Evolutionary conservation across 768 basidiomycete species (phyloP), one percentile per base, ranked within the genome.

Genomic region (Hericium coralloides): DNA sequence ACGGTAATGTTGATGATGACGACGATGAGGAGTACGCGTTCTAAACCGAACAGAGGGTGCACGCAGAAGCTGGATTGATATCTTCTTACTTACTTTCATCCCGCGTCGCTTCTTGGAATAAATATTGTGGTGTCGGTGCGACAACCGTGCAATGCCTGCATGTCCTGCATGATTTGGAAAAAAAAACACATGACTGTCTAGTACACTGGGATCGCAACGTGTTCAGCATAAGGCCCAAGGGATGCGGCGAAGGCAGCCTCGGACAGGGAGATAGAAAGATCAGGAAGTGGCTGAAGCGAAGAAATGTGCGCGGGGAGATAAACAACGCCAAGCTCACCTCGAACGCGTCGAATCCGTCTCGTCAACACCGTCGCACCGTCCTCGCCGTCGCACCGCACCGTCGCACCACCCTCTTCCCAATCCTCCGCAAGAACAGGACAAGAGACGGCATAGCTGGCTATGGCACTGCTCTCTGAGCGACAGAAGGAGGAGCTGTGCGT

Each of bases 401-500:
- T 45, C 43, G 8, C 43, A 18, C 43, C 43, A 9, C 43, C 17
- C n/a, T 45, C 43, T 45, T 43, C 17, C 43, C 43, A n/a, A n/a
- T 45, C 17, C 43, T 45, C 15, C 43, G n/a, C 43, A 45, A n/a
- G 43, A 45, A 31, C 20, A 45, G 43, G n/a, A 45, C 43, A 10
- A 45, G 43, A 45, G 43, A 45, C 43, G 43, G 18, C 43, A 10
- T n/a, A 45, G 43, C 43, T 45, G 43, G 49, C 52, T 31, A 54
- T 54, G 53, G 20, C 53, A 8, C n/a, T 38, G 39, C 38, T 54
- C 14, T 43, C 53, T 7, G 53, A 54, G 22, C 53, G 53, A 20
- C 53, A 54, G 41, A 36, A 54, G 38, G 43, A 54, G 25, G 53
- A 54, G 14, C 43, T 54, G 53, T 54, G 26, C 53, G 53, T 54